Evolutionary conservation across 164 flowering plant genomes (phyloP), one percentile per base, ranked within the genome.

Genomic region (grape (Vitis vinifera)): DNA sequence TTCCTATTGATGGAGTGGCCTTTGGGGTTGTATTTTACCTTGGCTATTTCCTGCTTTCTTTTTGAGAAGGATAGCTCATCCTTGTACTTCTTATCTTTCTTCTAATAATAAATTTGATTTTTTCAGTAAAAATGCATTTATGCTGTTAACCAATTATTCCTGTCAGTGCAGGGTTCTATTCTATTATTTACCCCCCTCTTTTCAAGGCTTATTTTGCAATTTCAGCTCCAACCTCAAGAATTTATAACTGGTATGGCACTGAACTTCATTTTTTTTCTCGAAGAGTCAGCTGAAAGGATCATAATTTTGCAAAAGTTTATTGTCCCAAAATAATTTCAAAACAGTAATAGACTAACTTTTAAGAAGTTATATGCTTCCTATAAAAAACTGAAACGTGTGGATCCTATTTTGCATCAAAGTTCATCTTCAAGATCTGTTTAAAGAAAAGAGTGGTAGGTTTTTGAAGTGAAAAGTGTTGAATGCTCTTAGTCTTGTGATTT

Each of bases 211-310:
- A 81, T 94, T 53, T 68, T 94, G 82, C 80, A 83, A 78, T 75
- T 92, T 68, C 85, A 80, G 71, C 84, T 94, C 73, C 84, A 79
- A 49, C 98, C 98, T 58, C 90, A 83, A 79, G 98, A 94, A 78
- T 89, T 94, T 76, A 84, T 94, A 14, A 92, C 93, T 73, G 98
- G 98, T 85, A 77, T 55, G 74, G 10, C 51, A 61, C 55, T 51
- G 44, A 51, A 31, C 1, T 67, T 37, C 31, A 59, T 17, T 31
- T 31, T 31, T 31, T 31, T 31, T n/a, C n/a, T n/a, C n/a, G n/a
- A n/a, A n/a, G n/a, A n/a, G n/a, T n/a, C 44, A 23, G 2, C 10
- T 56, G 6, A 10, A 12, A 30, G 3, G 37, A 31, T 31, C 3
- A 31, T 31, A 31, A 31, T 31, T 3, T 31, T 6, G 5, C 3